phyloP scores from a whole-genome alignment of 257 asterid genomes.

The Solanum gandarillasii region DNA sequence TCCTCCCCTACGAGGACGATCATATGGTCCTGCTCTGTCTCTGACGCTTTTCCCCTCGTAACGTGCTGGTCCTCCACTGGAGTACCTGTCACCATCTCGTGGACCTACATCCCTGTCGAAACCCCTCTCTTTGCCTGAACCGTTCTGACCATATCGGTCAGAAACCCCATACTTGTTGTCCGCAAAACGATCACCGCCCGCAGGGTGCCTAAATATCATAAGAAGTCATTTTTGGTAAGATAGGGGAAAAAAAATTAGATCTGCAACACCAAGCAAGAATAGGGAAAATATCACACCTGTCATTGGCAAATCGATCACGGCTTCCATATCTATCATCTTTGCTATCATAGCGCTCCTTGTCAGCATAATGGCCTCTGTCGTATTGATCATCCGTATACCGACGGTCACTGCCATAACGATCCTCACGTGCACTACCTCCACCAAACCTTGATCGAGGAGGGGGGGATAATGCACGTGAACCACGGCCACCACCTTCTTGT shows the following conservation, averaged over 20 bases:
- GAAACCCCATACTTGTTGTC: constrained; percentile 52
- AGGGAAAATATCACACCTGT: constrained; percentile 34
- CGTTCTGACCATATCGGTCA: constrained; percentile 59
- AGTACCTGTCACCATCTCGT: constrained; percentile 36
- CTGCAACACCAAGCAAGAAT: neutral
- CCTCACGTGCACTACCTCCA: constrained; percentile 63
- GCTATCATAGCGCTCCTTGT: constrained; percentile 74
- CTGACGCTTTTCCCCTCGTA: constrained; percentile 62
- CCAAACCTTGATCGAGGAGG: constrained; percentile 74
- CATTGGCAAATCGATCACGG: constrained; percentile 60
- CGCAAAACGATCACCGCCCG: constrained; percentile 47
- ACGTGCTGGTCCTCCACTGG: constrained; percentile 51
- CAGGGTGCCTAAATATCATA: constrained; percentile 42
- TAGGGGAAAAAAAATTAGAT: neutral
- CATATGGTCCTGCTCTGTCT: constrained; percentile 70
- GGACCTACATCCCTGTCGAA: constrained; percentile 14
- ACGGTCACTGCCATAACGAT: constrained; percentile 63
- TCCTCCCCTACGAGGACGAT: constrained; percentile 75
- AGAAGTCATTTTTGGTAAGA: neutral
- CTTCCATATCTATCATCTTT: constrained; percentile 65
- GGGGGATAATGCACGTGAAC: constrained; percentile 62
- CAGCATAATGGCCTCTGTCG: constrained; percentile 70
- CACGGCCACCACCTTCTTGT: constrained; percentile 65
- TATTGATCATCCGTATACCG: constrained; percentile 69
- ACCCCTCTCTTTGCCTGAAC: constrained; percentile 55